Conservation (phyloP, 257 asterid genomes). For the Nicotiana benthamiana region DNA sequence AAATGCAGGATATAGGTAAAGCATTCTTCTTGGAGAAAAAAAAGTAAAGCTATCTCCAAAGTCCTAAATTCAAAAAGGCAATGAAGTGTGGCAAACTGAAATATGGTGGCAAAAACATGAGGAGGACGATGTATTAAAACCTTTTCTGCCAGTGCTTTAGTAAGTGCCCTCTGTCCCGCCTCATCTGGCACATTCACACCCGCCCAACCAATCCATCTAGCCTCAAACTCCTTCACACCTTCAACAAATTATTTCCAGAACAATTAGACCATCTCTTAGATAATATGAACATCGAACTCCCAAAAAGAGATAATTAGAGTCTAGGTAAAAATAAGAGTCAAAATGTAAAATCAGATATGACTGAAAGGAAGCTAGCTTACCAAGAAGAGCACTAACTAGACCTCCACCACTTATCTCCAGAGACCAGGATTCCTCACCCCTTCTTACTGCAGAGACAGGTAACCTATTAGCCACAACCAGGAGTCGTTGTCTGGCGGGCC, state of each 20-base stretch:
- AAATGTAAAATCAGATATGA: constrained; percentile 1
- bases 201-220: constrained; percentile 98
- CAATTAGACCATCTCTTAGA: constrained; percentile 8
- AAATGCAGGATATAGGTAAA: neutral
- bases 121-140: constrained; percentile 20
- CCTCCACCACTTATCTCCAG: constrained; percentile 99
- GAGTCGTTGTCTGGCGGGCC: constrained; percentile 59
- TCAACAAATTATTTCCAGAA: constrained; percentile 10
- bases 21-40: neutral
- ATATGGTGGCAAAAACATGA: constrained; percentile 3
- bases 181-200: constrained; percentile 93
- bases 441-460: constrained; percentile 92
- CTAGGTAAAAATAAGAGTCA: neutral
- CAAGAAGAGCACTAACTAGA: constrained; percentile 90
- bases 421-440: constrained; percentile 89
- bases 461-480: constrained; percentile 95
- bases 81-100: neutral
- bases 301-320: neutral
- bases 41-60: neutral
- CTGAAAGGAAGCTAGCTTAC: constrained; percentile 33
- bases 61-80: neutral
- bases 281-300: neutral
- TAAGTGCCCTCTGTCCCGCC: constrained; percentile 73
- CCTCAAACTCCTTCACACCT: constrained; percentile 91
- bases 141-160: constrained; percentile 83